Evolutionary conservation across 495 filamentous ascomycete genomes (phyloP).

Genomic region (Poronia punctata): DNA sequence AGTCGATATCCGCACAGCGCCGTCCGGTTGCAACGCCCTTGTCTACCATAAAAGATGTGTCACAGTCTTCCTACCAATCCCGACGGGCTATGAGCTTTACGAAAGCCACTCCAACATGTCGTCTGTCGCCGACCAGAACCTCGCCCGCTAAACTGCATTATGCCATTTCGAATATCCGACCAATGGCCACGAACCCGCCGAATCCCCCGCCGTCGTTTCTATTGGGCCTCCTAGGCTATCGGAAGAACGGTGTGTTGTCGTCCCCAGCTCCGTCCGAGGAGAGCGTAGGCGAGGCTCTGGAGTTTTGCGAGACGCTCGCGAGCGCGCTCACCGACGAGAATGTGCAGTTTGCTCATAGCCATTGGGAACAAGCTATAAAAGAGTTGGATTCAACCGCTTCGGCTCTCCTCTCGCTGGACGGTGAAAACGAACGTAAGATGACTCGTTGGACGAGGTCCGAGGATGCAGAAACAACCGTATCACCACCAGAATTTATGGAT

Average conservation of each 20-base stretch:
- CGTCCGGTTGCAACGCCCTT: constrained; percentile 9
- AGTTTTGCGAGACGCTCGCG: constrained; percentile 18
- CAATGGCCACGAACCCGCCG: constrained; percentile 1
- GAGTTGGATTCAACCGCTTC: constrained; percentile 19
- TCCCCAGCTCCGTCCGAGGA: constrained; percentile 13
- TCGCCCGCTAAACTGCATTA: no score
- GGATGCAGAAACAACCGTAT: constrained; percentile 1
- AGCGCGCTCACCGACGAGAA: constrained; percentile 16
- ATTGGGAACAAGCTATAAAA: constrained; percentile 15
- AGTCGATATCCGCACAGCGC: constrained; percentile 15
- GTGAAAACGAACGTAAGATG: neutral
- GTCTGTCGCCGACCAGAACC: no score
- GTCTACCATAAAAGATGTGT: constrained; percentile 6
- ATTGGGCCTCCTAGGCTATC: constrained; percentile 12
- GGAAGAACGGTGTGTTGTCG: constrained; percentile 11
- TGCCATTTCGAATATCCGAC: constrained; percentile 5
- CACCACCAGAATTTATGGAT: constrained; percentile 29
- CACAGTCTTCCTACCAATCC: neutral
- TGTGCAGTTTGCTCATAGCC: constrained; percentile 12
- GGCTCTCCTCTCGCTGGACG: constrained; percentile 22
- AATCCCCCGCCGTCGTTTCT: constrained; percentile 8
- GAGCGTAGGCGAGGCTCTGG: constrained; percentile 15
- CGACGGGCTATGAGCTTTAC: constrained; percentile 1
- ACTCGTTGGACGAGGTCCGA: constrained; percentile 3
- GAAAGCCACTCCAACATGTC: no score